These are phyloP conservation scores for Byssochlamys sp. DNA, from an alignment of 2,329 filamentous ascomycete species.

Conservation along the genomic window DNA sequence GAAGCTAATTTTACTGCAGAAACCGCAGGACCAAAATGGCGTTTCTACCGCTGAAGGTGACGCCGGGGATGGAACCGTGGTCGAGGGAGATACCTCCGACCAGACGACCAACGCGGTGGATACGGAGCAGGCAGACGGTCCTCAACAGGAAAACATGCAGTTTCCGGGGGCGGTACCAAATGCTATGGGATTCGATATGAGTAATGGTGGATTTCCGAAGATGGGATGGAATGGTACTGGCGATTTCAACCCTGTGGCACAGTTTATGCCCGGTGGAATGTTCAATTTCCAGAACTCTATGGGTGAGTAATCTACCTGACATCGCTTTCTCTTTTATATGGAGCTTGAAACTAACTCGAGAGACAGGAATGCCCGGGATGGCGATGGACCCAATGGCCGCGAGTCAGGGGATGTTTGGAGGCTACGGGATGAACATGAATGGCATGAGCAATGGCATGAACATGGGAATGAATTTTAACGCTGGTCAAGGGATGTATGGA, in stretches of 20 bases:
- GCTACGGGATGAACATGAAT: slow-evolving; percentile 67
- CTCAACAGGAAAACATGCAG: slow-evolving; percentile 10
- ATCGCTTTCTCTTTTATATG: background rate
- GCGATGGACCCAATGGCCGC: slow-evolving; percentile 58
- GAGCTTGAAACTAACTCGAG: slow-evolving; percentile 14
- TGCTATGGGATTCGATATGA: slow-evolving; percentile 36
- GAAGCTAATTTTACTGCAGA: background rate
- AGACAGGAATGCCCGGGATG: slow-evolving; percentile 66
- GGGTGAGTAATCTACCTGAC: slow-evolving; percentile 52
- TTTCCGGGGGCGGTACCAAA: slow-evolving; percentile 11
- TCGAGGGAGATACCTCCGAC: slow-evolving; percentile 5
- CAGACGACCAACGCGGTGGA: slow-evolving; percentile 10
- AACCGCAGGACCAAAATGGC: slow-evolving; percentile 10
- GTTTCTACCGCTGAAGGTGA: slow-evolving; percentile 4
- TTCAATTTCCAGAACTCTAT: slow-evolving; percentile 70
- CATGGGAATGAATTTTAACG: slow-evolving; percentile 57
- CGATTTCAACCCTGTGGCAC: slow-evolving; percentile 66
- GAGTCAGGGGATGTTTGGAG: slow-evolving; percentile 42
- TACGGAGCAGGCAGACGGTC: slow-evolving; percentile 3
- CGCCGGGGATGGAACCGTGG: slow-evolving; percentile 3
- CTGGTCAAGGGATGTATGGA: slow-evolving; percentile 57
- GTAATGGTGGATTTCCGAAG: slow-evolving; percentile 42
- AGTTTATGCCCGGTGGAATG: slow-evolving; percentile 44
- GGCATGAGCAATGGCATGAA: slow-evolving; percentile 67
- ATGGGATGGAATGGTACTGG: slow-evolving; percentile 54